phyloP scores from a whole-genome alignment of 2,329 filamentous ascomycete genomes.

The Phialophora verrucosa region DNA sequence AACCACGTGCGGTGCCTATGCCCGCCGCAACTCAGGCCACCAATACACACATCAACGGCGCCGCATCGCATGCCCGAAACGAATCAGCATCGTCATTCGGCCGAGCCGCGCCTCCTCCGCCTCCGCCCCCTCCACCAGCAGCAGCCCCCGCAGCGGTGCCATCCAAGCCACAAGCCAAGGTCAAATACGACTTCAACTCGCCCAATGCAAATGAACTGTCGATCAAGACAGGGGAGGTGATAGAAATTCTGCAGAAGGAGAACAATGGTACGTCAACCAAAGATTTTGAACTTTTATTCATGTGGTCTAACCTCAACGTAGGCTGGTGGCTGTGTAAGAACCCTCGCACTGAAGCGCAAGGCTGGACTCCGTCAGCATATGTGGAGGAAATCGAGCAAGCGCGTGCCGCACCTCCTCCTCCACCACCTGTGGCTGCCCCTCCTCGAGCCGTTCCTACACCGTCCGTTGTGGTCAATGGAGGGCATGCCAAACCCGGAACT shows the following conservation, averaged over 20 bases:
- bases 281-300: constrained; percentile 1
- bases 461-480: constrained; percentile 47
- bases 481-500: constrained; percentile 4
- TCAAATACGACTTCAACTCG: constrained; percentile 88
- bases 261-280: constrained; percentile 74
- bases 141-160: constrained; percentile 65
- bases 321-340: constrained; percentile 97
- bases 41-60: constrained; percentile 51
- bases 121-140: constrained; percentile 69
- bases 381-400: constrained; percentile 75
- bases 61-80: constrained; percentile 59
- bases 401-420: constrained; percentile 64
- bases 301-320: constrained; percentile 47
- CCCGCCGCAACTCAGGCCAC: constrained; percentile 47
- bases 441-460: constrained; percentile 66
- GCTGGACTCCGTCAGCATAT: constrained; percentile 93
- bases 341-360: constrained; percentile 69
- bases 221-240: constrained; percentile 76
- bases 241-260: constrained; percentile 93
- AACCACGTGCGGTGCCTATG: constrained; percentile 17
- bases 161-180: constrained; percentile 80
- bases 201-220: constrained; percentile 85
- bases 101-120: constrained; percentile 59
- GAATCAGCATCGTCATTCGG: constrained; percentile 58
- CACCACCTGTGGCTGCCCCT: constrained; percentile 54